A percentile compares a stretch with the other conserved stretches of the same genome.
Evolutionary conservation across 495 filamentous ascomycete species (phyloP).

Genomic region (Aspergillus incahuasiensis): DNA sequence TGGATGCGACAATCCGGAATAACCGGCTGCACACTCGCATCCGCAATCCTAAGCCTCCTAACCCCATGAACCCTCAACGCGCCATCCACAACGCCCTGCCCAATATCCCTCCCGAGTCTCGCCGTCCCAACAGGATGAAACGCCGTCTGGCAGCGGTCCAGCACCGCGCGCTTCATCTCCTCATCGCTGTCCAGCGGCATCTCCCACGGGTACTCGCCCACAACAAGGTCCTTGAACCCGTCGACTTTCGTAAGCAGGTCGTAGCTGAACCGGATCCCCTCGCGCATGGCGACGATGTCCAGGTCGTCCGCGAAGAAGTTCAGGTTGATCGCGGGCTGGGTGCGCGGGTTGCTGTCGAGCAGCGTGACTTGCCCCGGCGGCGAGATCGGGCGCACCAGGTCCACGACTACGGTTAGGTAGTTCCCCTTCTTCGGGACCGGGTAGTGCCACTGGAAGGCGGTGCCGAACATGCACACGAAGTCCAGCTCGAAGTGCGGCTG

Average conservation of each 20-base stretch:
- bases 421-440: conserved; percentile 45
- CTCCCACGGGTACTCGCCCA: conserved; percentile 53
- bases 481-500: conserved; percentile 65
- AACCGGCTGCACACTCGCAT: conserved; percentile 34
- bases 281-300: conserved; percentile 53
- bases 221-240: conserved; percentile 54
- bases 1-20: conserved; percentile 41
- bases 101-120: conserved; percentile 48
- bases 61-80: conserved; percentile 53
- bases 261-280: conserved; percentile 52
- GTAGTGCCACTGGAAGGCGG: conserved; percentile 63
- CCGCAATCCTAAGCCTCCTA: conserved; percentile 46
- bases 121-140: conserved; percentile 55
- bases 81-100: conserved; percentile 50
- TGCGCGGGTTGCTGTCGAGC: conserved; percentile 45
- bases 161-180: conserved; percentile 50
- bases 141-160: conserved; percentile 55
- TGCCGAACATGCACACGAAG: conserved; percentile 56
- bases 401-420: conserved; percentile 55
- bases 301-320: conserved; percentile 55
- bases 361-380: conserved; percentile 46
- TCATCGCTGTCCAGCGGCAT: conserved; percentile 54
- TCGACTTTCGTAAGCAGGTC: conserved; percentile 53
- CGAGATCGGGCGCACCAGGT: conserved; percentile 53
- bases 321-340: conserved; percentile 54